Percentiles rank a stretch among this genome's conserved stretches.
Evolutionary conservation across 768 basidiomycete species (phyloP).

Genomic region (Psilocybe azurescens): DNA sequence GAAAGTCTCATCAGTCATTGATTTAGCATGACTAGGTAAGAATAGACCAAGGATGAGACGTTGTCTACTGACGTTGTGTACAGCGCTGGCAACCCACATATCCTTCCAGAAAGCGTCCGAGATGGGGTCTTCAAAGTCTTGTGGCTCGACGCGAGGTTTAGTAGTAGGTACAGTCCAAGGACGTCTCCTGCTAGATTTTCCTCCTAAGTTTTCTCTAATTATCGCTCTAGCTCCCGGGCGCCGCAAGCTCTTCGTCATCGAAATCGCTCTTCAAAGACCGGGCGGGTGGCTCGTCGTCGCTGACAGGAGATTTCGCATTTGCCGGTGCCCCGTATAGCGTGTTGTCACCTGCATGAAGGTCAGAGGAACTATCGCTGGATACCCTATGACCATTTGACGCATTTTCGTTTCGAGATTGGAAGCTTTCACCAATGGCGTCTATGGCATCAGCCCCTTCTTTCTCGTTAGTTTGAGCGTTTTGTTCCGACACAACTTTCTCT

Average conservation of each 20-base stretch:
- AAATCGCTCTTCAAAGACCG: conserved; percentile 46
- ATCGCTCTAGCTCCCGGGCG: conserved; percentile 54
- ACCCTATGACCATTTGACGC: conserved; percentile 4
- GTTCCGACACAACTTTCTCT: conserved; percentile 64
- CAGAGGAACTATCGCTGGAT: conserved; percentile 21
- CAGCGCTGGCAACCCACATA: conserved; percentile 86
- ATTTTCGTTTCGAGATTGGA: conserved; percentile 4
- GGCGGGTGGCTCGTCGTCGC: conserved; percentile 53
- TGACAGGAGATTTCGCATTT: conserved; percentile 45
- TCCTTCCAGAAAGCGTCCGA: conserved; percentile 88
- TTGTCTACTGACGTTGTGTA: conserved; percentile 75
- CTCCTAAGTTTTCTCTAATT: conserved; percentile 56
- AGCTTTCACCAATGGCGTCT: conserved; percentile 14
- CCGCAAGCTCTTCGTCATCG: conserved; percentile 53
- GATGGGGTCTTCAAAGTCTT: conserved; percentile 90
- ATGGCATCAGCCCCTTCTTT: conserved; percentile 10
- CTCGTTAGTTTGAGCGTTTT: conserved; percentile 41
- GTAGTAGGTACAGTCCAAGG: conserved; percentile 67
- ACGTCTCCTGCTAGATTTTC: conserved; percentile 54
- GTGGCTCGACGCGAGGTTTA: conserved; percentile 74
- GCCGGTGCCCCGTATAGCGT: conserved; percentile 62
- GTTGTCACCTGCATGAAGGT: conserved; percentile 45
- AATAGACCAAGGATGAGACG: conserved; percentile 8
- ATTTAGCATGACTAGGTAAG: conserved; percentile 20
- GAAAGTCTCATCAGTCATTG: conserved; percentile 17